Base-by-base conservation (phyloP, 345 rosid species). In the Syzygium aromaticum region DNA sequence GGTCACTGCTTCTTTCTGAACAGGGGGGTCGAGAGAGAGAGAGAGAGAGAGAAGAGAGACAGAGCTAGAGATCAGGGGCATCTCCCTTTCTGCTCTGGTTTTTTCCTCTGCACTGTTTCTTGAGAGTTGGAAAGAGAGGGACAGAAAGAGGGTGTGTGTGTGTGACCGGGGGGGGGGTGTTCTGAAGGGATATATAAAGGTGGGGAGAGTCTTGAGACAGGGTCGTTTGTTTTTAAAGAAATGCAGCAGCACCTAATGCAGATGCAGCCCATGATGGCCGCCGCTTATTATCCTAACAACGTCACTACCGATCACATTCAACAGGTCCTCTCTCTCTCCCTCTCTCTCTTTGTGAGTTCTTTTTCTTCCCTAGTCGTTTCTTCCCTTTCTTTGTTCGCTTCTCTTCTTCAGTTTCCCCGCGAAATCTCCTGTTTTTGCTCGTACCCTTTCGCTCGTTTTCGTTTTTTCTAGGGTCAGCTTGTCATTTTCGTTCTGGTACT, bases 231-330 rank as follows among this genome's bases (percentile, higher is more conserved):
- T 78, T 90, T 86, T 87, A 88, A 92, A 93, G 93, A 94, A 89
- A 94, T 95, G 96, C 99, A 98, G 92, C 99, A 98, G 99, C 99
- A 96, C 98, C 99, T 96, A 98, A 95, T 95, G 97, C 99, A 98
- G 97, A 95, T 95, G 98, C 99, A 98, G 97, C 99, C 98, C 98
- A 94, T 95, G 98, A 98, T 98, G 99, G 98, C 99, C 89, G 98
- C 99, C 89, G 94, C 99, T 88, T 98, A 96, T 94, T 96, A 96
- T 91, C 96, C 99, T 89, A 96, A 93, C 96, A 98, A 96, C 97
- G 99, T 98, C 95, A 98, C 99, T 77, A 95, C 98, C 93, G 99
- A 98, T 96, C 99, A 96, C 90, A 98, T 98, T 91, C 99, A 98
- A 88, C 99, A 96, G 99, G 99, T 98, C 87, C 87, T 89, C 88